phyloP scores from a whole-genome alignment of 805 yeast genomes.

The Yarrowia sp. region DNA sequence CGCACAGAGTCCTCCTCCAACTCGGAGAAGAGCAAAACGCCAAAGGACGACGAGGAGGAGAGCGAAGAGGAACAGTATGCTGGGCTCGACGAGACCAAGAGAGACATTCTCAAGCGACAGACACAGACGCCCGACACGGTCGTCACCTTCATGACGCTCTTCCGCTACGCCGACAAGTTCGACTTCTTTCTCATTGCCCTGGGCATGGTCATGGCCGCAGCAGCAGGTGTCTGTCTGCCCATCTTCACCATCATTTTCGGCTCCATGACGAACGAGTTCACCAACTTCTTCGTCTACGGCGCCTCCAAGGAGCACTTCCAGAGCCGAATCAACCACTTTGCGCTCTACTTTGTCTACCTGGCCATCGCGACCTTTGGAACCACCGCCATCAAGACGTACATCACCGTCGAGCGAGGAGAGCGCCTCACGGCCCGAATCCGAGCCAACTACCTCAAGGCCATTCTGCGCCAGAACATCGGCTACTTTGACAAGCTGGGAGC shows the following conservation, averaged over 20 bases:
- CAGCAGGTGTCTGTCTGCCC: constrained; percentile 44
- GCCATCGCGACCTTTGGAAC: constrained; percentile 42
- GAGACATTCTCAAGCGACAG: constrained; percentile 39
- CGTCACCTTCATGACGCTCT: constrained; percentile 38
- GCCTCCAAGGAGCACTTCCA: constrained; percentile 38
- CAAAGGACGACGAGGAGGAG: constrained; percentile 17
- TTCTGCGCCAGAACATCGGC: constrained; percentile 44
- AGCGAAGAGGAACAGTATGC: constrained; percentile 34
- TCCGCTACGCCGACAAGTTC: constrained; percentile 38
- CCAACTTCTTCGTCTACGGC: constrained; percentile 36
- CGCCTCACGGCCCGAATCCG: constrained; percentile 43
- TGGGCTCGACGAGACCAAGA: constrained; percentile 38
- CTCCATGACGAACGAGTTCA: constrained; percentile 41
- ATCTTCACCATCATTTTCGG: constrained; percentile 46
- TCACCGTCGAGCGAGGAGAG: constrained; percentile 44
- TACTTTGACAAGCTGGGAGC: constrained; percentile 45
- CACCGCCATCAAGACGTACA: constrained; percentile 39
- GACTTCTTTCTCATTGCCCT: constrained; percentile 37
- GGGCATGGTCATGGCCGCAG: constrained; percentile 39
- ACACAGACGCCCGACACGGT: constrained; percentile 31
- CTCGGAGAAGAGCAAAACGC: constrained; percentile 7
- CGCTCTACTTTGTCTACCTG: constrained; percentile 44
- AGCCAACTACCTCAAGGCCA: constrained; percentile 40
- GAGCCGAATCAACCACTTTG: constrained; percentile 38
- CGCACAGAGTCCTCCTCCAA: constrained; percentile 1